A percentile compares a stretch with the other conserved stretches of the same genome.
Evolutionary conservation across 2,329 filamentous ascomycete genomes (phyloP).

Genomic region (Colletotrichum camelliae): DNA sequence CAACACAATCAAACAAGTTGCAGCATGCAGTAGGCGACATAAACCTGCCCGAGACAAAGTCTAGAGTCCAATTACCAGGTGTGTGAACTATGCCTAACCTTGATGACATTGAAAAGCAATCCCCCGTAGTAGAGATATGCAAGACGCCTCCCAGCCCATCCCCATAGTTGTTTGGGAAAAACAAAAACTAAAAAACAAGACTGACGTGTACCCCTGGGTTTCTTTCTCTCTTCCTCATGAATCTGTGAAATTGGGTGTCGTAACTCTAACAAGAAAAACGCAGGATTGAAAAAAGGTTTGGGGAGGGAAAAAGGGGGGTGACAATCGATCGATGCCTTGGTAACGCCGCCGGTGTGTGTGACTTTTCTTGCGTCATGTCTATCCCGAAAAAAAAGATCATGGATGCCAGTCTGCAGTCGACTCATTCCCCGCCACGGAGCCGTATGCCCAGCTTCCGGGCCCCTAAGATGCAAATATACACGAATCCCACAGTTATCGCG

Average conservation of each 20-base stretch:
- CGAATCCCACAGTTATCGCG: conserved; percentile 36
- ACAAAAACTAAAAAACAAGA: neutral
- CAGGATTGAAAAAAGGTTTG: neutral
- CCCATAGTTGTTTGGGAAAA: neutral
- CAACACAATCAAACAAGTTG: neutral
- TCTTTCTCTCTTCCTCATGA: neutral
- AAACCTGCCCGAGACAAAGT: neutral
- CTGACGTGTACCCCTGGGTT: neutral
- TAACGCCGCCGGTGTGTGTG: conserved; percentile 18
- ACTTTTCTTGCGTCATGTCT: conserved; percentile 19
- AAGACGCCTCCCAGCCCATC: neutral
- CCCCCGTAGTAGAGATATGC: conserved; percentile 6
- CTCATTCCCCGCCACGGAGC: conserved; percentile 19
- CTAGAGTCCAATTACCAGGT: neutral
- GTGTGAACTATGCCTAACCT: conserved; percentile 1
- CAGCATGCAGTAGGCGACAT: neutral
- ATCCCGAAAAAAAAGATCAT: conserved; percentile 14
- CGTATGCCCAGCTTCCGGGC: conserved; percentile 17
- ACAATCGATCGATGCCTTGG: conserved; percentile 8
- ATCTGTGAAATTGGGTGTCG: neutral
- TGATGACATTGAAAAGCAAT: neutral
- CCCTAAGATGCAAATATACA: conserved; percentile 45
- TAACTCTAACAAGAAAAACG: conserved; percentile 5
- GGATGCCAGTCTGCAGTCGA: conserved; percentile 14
- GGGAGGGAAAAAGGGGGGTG: neutral